Evolutionary conservation across 2,329 filamentous ascomycete species (phyloP).

Genomic region (Torrubiella hemipterigena): DNA sequence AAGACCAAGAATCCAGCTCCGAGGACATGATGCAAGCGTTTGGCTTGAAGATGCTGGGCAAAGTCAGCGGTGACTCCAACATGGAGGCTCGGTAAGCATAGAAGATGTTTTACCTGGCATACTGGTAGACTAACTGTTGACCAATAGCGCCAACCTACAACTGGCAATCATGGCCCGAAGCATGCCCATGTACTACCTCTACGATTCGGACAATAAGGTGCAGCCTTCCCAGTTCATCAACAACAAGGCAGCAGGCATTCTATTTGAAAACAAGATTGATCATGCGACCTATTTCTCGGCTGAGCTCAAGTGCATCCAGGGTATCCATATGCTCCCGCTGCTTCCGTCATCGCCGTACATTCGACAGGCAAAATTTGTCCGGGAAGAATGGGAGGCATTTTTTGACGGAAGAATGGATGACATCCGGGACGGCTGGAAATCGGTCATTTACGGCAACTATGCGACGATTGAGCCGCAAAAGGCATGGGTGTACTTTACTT

Average conservation of each 20-base stretch:
- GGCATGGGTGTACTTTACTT: slow-evolving; percentile 65
- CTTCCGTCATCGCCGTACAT: slow-evolving; percentile 56
- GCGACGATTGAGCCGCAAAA: slow-evolving; percentile 60
- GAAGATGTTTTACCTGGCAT: not conserved
- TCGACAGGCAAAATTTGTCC: slow-evolving; percentile 57
- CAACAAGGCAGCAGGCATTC: slow-evolving; percentile 61
- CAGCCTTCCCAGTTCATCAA: slow-evolving; percentile 67
- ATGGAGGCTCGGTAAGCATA: slow-evolving; percentile 58
- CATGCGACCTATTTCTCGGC: slow-evolving; percentile 82
- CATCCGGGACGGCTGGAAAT: slow-evolving; percentile 70
- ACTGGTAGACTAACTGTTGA: slow-evolving; percentile 7
- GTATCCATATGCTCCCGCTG: slow-evolving; percentile 76
- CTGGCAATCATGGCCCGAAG: slow-evolving; percentile 65
- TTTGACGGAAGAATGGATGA: slow-evolving; percentile 58
- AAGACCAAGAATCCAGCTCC: slow-evolving; percentile 78
- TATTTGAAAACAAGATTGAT: slow-evolving; percentile 94
- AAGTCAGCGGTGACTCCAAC: slow-evolving; percentile 58
- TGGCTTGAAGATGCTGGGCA: slow-evolving; percentile 89
- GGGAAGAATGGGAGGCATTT: slow-evolving; percentile 70
- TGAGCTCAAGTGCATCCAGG: slow-evolving; percentile 59
- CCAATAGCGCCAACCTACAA: slow-evolving; percentile 60
- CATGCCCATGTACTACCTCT: slow-evolving; percentile 72
- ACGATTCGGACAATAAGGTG: slow-evolving; percentile 53
- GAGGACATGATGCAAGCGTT: slow-evolving; percentile 85
- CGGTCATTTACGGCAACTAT: slow-evolving; percentile 72